These are phyloP conservation scores for Volvox africanus DNA, from an alignment of 139 green algal species.

Conservation along the genomic window DNA sequence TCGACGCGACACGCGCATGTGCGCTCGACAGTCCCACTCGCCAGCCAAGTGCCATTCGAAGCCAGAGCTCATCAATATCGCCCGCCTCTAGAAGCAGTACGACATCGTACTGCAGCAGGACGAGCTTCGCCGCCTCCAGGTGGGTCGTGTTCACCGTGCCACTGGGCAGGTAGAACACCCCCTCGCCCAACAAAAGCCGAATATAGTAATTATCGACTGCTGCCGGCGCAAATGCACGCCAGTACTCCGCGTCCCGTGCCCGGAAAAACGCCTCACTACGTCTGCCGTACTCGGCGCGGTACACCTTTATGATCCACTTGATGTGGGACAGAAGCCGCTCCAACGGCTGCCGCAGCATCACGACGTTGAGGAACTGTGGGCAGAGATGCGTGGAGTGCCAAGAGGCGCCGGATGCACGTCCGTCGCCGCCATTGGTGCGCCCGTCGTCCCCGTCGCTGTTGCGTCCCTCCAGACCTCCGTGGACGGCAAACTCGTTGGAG, in stretches of 20 bases:
- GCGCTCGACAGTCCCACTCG: constrained; percentile 13
- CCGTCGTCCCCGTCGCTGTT: too few species aligned
- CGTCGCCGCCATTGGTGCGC: too few species aligned
- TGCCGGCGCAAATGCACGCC: constrained; percentile 31
- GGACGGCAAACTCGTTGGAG: constrained; percentile 43
- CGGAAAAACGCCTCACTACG: constrained; percentile 27
- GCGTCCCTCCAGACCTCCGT: background rate
- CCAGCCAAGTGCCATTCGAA: constrained; percentile 36
- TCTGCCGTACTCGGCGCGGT: constrained; percentile 47
- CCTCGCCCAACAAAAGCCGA: constrained; percentile 33
- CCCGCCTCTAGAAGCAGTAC: constrained; percentile 22
- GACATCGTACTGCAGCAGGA: constrained; percentile 46
- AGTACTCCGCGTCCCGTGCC: constrained; percentile 29
- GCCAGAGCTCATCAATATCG: constrained; percentile 31
- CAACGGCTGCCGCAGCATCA: constrained; percentile 26
- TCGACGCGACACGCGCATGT: background rate
- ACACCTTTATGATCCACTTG: constrained; percentile 44
- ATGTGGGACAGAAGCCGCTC: constrained; percentile 25
- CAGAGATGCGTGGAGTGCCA: constrained; percentile 22
- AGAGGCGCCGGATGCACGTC: background rate
- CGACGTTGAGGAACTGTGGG: constrained; percentile 29
- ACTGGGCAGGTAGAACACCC: constrained; percentile 10
- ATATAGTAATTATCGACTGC: constrained; percentile 47
- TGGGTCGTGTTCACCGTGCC: background rate
- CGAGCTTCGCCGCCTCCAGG: constrained; percentile 18